phyloP scores from a whole-genome alignment of 2,329 filamentous ascomycete genomes.

The Xylaria polymorpha region DNA sequence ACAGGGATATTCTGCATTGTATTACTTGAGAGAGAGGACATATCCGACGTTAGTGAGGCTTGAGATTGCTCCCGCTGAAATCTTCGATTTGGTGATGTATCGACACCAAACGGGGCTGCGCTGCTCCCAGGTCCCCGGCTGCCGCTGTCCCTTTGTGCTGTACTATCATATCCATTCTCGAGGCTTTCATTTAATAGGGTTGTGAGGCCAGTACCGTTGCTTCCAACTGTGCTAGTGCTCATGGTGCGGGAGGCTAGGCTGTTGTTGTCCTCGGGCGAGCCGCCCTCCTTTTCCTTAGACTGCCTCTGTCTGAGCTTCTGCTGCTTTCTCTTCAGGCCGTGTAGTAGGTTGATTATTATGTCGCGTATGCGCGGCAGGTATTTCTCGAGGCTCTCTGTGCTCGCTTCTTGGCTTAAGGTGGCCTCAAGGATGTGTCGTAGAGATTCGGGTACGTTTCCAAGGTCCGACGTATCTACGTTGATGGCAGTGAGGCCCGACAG shows the following conservation, averaged over 20 bases:
- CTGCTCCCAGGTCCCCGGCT: constrained; percentile 38
- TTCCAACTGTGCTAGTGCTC: constrained; percentile 69
- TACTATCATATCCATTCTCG: constrained; percentile 62
- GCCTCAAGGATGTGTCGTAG: constrained; percentile 92
- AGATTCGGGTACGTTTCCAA: constrained; percentile 94
- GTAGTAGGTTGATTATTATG: constrained; percentile 97
- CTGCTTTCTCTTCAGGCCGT: constrained; percentile 97
- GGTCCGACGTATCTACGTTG: constrained; percentile 91
- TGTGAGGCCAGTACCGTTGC: constrained; percentile 67
- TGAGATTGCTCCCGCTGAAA: constrained; percentile 65
- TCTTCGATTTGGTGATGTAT: constrained; percentile 61
- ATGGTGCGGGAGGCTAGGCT: constrained; percentile 62
- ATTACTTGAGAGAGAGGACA: constrained; percentile 77
- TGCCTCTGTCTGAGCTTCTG: constrained; percentile 80
- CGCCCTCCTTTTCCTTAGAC: constrained; percentile 65
- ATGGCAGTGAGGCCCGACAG: constrained; percentile 94
- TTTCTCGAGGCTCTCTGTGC: constrained; percentile 89
- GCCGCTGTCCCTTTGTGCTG: constrained; percentile 52
- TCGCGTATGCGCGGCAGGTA: constrained; percentile 95
- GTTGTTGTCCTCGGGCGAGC: constrained; percentile 50
- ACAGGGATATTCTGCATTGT: constrained; percentile 82
- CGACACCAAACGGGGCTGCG: constrained; percentile 45
- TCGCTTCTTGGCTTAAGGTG: constrained; percentile 95
- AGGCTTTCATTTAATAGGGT: constrained; percentile 70
- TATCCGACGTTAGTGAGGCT: constrained; percentile 64